These are phyloP conservation scores for Bretschneidera sinensis DNA, from an alignment of 345 rosid species.

Conservation along the genomic window DNA sequence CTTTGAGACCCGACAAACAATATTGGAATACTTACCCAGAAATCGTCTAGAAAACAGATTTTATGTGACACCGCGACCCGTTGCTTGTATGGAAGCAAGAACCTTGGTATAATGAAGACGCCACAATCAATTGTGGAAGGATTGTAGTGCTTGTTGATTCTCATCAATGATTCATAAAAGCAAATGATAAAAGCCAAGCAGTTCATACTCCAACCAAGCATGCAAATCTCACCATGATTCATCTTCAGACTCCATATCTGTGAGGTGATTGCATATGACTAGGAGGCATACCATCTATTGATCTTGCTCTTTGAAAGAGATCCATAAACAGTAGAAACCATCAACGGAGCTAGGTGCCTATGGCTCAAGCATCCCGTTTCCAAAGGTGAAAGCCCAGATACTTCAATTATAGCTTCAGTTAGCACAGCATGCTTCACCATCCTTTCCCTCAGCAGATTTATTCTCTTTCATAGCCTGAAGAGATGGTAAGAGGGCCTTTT, in stretches of 20 bases:
- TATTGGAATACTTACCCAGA: no score
- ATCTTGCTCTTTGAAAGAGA: conserved; percentile 7
- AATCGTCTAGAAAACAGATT: no score
- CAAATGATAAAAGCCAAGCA: conserved; percentile 1
- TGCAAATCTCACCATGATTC: conserved; percentile 1
- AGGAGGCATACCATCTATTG: conserved; percentile 3
- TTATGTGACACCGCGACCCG: no score
- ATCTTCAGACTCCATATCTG: conserved; percentile 1
- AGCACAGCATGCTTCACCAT: conserved; percentile 11
- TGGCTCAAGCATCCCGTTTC: not conserved
- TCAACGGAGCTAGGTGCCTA: not conserved
- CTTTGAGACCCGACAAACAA: no score
- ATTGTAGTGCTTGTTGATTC: no score
- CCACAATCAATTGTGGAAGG: no score
- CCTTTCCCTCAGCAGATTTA: conserved; percentile 23
- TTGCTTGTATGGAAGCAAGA: no score
- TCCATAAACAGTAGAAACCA: not conserved
- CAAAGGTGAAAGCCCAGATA: not conserved
- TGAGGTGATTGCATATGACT: not conserved
- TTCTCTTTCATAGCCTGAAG: conserved; percentile 30
- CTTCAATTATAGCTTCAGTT: conserved; percentile 11
- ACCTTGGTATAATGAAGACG: no score
- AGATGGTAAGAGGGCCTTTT: conserved; percentile 57
- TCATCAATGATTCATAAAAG: no score
- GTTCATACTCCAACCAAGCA: not conserved